Evolutionary conservation across 345 rosid genomes (phyloP).

Genomic region (Hibiscus syriacus): DNA sequence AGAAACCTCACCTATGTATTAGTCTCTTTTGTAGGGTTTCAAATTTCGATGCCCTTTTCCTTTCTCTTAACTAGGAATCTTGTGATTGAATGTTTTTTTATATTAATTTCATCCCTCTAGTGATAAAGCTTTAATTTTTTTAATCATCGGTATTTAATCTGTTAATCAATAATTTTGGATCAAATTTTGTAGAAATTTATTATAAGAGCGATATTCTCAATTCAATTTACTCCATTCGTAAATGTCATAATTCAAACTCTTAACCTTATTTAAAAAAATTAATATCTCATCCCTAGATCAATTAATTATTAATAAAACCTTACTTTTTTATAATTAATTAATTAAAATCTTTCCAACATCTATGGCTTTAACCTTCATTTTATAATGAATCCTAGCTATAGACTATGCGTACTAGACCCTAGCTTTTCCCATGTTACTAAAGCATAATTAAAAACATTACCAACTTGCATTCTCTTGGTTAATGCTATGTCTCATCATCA

Average conservation of each 20-base stretch:
- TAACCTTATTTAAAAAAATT: no score
- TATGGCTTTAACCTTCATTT: neutral
- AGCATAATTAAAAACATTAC: neutral
- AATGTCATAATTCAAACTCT: no score
- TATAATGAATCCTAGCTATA: neutral
- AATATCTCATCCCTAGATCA: no score
- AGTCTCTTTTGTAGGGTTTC: constrained; percentile 16
- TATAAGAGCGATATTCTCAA: no score
- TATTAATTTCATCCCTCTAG: neutral
- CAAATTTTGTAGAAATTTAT: no score
- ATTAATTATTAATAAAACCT: no score
- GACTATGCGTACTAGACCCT: neutral
- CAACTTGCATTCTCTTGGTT: no score
- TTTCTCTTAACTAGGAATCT: neutral
- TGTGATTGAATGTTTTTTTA: constrained; percentile 1
- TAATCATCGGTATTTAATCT: no score
- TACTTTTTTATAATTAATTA: neutral
- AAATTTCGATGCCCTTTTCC: neutral
- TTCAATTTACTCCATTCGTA: no score
- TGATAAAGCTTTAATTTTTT: neutral
- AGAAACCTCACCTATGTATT: constrained; percentile 20
- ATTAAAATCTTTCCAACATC: neutral
- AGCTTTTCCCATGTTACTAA: neutral
- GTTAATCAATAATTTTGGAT: no score
- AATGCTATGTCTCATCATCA: no score